phyloP scores from a whole-genome alignment of 192 early-diverging fungal species.

The Coemansia sp. region DNA sequence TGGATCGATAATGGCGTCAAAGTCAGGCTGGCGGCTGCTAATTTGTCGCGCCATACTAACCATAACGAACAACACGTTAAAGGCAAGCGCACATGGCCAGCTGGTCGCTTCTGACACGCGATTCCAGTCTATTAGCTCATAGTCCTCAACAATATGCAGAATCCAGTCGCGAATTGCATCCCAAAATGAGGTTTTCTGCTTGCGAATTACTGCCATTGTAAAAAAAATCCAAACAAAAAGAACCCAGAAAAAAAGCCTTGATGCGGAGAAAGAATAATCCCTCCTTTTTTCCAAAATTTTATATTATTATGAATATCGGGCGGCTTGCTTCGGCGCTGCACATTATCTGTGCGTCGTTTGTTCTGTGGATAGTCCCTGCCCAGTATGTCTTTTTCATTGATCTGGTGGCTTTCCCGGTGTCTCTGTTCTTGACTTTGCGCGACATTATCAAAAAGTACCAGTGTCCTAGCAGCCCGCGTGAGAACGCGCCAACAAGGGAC shows the following conservation, averaged over 20 bases:
- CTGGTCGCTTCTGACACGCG: slow-evolving; percentile 43
- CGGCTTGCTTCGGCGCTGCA: slow-evolving; percentile 31
- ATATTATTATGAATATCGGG: slow-evolving; percentile 11
- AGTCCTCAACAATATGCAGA: slow-evolving; percentile 43
- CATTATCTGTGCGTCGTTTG: slow-evolving; percentile 30
- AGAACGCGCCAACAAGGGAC: too few species aligned
- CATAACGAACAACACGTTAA: slow-evolving; percentile 40
- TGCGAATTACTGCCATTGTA: slow-evolving; percentile 34
- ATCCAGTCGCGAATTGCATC: slow-evolving; percentile 47
- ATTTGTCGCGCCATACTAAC: slow-evolving; percentile 28
- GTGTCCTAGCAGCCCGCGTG: neutral
- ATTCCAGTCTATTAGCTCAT: slow-evolving; percentile 54
- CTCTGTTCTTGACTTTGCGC: slow-evolving; percentile 32
- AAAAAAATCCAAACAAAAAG: neutral
- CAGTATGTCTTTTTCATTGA: slow-evolving; percentile 35
- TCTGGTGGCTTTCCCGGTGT: slow-evolving; percentile 44
- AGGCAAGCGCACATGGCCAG: slow-evolving; percentile 45
- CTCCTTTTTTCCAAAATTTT: slow-evolving; percentile 4
- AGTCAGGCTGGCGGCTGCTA: slow-evolving; percentile 6
- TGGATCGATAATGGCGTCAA: slow-evolving; percentile 25
- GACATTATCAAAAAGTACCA: slow-evolving; percentile 21
- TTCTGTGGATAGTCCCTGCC: slow-evolving; percentile 42
- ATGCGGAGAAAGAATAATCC: slow-evolving; percentile 1
- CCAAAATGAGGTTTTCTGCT: slow-evolving; percentile 36
- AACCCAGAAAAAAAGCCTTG: neutral